Evolutionary conservation across 306 rosid genomes (phyloP).

Genomic region (Prunus mira): DNA sequence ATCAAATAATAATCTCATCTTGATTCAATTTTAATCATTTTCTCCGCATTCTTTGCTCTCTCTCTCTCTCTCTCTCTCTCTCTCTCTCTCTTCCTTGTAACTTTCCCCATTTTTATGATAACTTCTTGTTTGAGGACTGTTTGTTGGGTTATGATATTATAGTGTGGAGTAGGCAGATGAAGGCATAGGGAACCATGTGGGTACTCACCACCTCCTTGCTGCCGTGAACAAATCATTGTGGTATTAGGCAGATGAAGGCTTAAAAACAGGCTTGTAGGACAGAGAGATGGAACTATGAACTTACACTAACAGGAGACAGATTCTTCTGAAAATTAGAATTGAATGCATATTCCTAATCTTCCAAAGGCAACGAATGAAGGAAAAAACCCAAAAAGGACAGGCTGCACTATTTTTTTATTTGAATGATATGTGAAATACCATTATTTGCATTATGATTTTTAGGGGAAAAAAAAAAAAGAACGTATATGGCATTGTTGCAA

Average conservation of each 20-base stretch:
- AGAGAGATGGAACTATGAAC: conserved; percentile 22
- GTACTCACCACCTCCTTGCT: conserved; percentile 97
- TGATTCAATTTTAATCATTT: not conserved
- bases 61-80: no score
- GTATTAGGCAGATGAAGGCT: not conserved
- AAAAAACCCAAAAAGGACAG: not conserved
- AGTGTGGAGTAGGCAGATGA: no score
- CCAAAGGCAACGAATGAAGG: not conserved
- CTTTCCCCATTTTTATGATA: no score
- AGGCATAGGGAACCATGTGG: conserved; percentile 61
- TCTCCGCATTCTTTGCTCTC: no score
- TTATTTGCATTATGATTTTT: no score
- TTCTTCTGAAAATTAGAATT: conserved; percentile 42
- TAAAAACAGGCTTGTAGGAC: not conserved
- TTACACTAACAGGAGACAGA: conserved; percentile 52
- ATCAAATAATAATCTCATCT: not conserved
- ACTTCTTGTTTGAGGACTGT: no score
- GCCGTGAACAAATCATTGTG: conserved; percentile 16
- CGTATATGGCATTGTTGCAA: no score
- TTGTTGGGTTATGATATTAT: no score
- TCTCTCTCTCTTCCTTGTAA: no score
- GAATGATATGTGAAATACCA: no score
- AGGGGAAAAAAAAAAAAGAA: no score
- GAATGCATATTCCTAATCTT: not conserved
- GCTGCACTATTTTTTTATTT: no score